Base-by-base conservation (phyloP, 1,284 basidiomycete species). In the Heterobasidion occidentale region DNA sequence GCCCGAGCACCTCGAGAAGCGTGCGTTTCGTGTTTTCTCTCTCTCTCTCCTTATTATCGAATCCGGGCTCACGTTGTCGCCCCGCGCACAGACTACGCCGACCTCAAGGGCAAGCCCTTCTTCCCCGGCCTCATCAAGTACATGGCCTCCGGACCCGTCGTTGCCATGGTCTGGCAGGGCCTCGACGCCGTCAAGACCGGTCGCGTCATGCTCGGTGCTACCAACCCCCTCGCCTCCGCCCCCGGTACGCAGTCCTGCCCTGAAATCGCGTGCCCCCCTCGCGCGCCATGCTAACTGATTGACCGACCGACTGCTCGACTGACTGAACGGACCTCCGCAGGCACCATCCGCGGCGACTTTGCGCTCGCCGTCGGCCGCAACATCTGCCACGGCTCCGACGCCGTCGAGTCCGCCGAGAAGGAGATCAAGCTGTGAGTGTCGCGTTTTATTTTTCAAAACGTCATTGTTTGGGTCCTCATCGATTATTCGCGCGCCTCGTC, bases 101-200 rank as follows among this genome's bases (percentile, higher is more conserved):
- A 98, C 77, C 90, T 97, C 76, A 86, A 81, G 71, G 84, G 79
- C 67, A 96, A 94, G 82, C 67, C 82, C 56, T 98, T 98, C 86
- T 98, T 97, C 86, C 88, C 90, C 63, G 87, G 88, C 63, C 75
- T 98, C 67, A 88, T 96, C 81, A 87, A 86, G 71, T 97, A 97
- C 83, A 92, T 98, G 95, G 82, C 86, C 57, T 85, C 92, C 61
- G 96, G 96, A 62, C 96, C 96, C 65, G 96, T 99, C 65, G 88
- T 97, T 68, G 92, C 83, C 68, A 97, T 98, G 86, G 96, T 96
- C 68, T 98, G 94, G 84, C 83, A 98, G 77, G 96, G 96, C 66
- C 87, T 95, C 67, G 93, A 97, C 71, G 93, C 92, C 64, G 94
- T 97, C 79, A 96, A 96, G 83, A 94, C 91, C 61, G 94, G 94